These are phyloP conservation scores for Fusarium burgessii DNA, from an alignment of 2,329 filamentous ascomycete genomes.

Conservation along the genomic window DNA sequence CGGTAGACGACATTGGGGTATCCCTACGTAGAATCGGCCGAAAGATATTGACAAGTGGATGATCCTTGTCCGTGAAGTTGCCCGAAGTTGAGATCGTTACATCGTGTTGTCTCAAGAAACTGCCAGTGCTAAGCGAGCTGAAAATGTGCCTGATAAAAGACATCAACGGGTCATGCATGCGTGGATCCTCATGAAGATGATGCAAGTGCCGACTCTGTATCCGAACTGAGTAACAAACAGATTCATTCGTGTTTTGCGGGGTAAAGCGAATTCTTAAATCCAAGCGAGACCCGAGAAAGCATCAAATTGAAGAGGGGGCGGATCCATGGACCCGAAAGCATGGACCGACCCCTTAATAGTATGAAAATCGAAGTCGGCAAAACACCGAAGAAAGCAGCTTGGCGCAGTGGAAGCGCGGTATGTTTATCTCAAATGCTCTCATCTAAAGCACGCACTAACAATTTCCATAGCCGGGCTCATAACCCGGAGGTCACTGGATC, in stretches of 20 bases:
- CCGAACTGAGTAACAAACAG: background rate
- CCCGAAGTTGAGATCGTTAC: background rate
- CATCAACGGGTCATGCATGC: background rate
- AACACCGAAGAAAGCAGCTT: constrained; percentile 28
- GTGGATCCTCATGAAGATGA: background rate
- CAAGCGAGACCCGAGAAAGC: background rate
- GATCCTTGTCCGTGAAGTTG: background rate
- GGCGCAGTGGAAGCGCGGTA: constrained; percentile 35
- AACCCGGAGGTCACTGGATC: constrained; percentile 33
- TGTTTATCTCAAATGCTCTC: background rate
- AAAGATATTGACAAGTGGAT: background rate
- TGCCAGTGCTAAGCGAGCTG: background rate
- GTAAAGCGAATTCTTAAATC: background rate
- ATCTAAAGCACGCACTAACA: background rate
- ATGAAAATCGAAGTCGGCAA: background rate
- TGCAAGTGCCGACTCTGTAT: background rate
- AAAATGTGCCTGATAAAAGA: background rate
- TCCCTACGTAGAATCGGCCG: background rate
- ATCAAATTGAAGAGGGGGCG: background rate
- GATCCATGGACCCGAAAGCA: too few species aligned
- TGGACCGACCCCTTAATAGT: background rate
- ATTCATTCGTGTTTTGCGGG: background rate
- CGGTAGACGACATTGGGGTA: background rate
- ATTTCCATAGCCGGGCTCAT: constrained; percentile 32
- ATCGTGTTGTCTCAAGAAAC: background rate